These are phyloP conservation scores for Termitomyces sp. DNA, from an alignment of 768 basidiomycete species.

Conservation along the genomic window DNA sequence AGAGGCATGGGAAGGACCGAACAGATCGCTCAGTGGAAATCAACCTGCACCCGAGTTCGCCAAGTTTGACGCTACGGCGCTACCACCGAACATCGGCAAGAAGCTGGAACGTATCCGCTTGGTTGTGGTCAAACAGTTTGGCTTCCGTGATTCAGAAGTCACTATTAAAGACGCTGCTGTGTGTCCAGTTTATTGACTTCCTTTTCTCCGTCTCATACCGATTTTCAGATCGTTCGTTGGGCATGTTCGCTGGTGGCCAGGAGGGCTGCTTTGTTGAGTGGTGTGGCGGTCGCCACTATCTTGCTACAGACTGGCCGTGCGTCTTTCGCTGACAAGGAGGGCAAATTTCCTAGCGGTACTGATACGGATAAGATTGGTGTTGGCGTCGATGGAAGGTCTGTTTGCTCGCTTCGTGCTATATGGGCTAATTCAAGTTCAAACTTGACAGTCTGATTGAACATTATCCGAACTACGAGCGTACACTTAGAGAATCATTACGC, in stretches of 20 bases:
- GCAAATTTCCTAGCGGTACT: conserved; percentile 19
- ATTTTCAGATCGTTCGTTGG: conserved; percentile 67
- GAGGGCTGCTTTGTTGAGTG: conserved; percentile 80
- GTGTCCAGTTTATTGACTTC: conserved; percentile 11
- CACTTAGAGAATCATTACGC: conserved; percentile 70
- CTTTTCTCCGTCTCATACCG: conserved; percentile 17
- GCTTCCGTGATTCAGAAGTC: conserved; percentile 50
- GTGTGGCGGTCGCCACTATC: conserved; percentile 81
- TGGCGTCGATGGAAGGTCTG: conserved; percentile 89
- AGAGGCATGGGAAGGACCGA: conserved; percentile 59
- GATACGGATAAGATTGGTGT: conserved; percentile 58
- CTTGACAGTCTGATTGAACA: conserved; percentile 77
- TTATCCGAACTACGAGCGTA: conserved; percentile 81
- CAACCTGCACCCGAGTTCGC: conserved; percentile 30
- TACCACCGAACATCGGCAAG: conserved; percentile 23
- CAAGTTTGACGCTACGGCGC: conserved; percentile 25
- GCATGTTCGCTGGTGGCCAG: conserved; percentile 71
- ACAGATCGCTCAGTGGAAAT: conserved; percentile 19
- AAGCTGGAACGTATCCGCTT: conserved; percentile 52
- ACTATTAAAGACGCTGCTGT: conserved; percentile 55
- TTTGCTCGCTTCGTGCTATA: background rate
- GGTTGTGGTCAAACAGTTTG: conserved; percentile 59
- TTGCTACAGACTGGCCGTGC: conserved; percentile 77
- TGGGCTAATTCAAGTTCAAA: background rate
- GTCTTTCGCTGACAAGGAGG: conserved; percentile 37